Conservation (phyloP, 2,329 filamentous ascomycete genomes). For the Ophiostoma novo-ulmi region DNA sequence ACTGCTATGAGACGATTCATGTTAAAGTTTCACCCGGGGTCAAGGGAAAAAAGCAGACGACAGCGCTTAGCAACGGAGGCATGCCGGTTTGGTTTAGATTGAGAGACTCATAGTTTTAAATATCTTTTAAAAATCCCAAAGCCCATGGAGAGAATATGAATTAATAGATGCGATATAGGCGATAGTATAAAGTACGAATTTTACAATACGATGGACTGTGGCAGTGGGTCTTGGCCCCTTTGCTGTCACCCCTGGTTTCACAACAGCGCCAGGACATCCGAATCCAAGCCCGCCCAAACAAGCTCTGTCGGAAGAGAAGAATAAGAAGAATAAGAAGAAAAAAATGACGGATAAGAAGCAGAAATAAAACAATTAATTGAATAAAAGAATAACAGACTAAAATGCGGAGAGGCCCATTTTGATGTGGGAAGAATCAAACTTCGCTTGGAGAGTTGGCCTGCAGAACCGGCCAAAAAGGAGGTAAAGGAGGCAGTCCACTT, state of each 20-base stretch:
- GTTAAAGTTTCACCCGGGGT: too few relatives aligned
- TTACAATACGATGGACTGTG: not conserved
- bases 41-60: too few relatives aligned
- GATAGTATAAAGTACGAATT: not conserved
- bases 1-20: too few relatives aligned
- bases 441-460: not conserved
- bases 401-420: not conserved
- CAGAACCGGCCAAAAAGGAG: too few relatives aligned
- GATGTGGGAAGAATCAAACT: not conserved
- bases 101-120: too few relatives aligned
- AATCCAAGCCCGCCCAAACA: constrained; percentile 4
- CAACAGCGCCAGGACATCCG: constrained; percentile 1
- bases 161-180: not conserved
- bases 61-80: too few relatives aligned
- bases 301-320: not conserved
- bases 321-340: not conserved
- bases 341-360: not conserved
- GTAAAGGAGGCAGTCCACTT: not conserved
- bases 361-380: not conserved
- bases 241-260: constrained; percentile 2
- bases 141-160: too few relatives aligned
- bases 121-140: too few relatives aligned
- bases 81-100: too few relatives aligned
- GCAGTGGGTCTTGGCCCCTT: not conserved
- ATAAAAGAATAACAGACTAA: not conserved